These are phyloP conservation scores for Sugiyamaella pinicola DNA, from an alignment of 1,139 yeast species.

Conservation along the genomic window DNA sequence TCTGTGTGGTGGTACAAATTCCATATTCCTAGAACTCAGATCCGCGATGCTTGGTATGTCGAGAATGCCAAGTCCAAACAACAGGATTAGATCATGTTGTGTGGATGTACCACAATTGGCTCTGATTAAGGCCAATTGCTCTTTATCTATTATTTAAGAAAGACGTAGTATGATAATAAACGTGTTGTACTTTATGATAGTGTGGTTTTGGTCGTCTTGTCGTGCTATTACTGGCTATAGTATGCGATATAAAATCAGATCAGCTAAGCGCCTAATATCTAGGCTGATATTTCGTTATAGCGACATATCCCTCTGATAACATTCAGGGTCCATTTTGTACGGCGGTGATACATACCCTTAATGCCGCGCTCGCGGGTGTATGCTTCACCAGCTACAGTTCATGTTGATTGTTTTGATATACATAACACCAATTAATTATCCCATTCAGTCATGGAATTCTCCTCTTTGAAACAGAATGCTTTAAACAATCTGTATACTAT, in stretches of 20 bases:
- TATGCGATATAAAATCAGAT: background rate
- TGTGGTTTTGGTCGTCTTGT: background rate
- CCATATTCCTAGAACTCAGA: slow-evolving; percentile 72
- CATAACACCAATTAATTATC: background rate
- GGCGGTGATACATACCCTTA: background rate
- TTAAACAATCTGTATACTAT: slow-evolving; percentile 36
- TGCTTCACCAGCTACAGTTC: background rate
- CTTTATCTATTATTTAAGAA: slow-evolving; percentile 2
- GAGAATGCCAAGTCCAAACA: slow-evolving; percentile 72
- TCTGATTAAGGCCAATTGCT: background rate
- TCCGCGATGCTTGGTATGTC: slow-evolving; percentile 86
- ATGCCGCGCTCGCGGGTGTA: slow-evolving; percentile 2
- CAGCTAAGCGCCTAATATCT: too few relatives aligned
- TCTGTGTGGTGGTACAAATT: slow-evolving; percentile 64
- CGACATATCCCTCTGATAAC: too few relatives aligned
- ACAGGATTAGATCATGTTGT: slow-evolving; percentile 38
- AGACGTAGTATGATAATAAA: slow-evolving; percentile 3
- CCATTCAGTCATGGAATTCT: slow-evolving; percentile 28
- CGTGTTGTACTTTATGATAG: background rate
- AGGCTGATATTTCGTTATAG: too few relatives aligned
- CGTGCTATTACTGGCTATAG: background rate
- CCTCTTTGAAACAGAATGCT: slow-evolving; percentile 38
- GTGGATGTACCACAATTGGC: background rate
- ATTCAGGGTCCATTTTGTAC: background rate
- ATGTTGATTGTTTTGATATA: background rate